phyloP scores from a whole-genome alignment of 2,329 filamentous ascomycete species.

The Colletotrichum theobromicola region DNA sequence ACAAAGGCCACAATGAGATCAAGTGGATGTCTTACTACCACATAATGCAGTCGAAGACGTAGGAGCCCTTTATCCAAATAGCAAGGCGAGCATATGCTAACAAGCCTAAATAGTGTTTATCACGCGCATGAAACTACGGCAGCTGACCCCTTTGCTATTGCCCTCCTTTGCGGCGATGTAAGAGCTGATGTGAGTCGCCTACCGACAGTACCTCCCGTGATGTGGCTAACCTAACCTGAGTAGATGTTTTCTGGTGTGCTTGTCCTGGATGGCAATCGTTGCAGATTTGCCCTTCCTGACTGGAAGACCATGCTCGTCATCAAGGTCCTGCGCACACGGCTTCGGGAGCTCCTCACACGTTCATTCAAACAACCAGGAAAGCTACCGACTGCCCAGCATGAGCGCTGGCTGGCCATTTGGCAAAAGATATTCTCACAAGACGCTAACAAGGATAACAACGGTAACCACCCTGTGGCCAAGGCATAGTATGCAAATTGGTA shows the following conservation, averaged over 20 bases:
- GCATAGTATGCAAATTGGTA: slow-evolving; percentile 20
- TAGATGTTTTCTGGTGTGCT: slow-evolving; percentile 88
- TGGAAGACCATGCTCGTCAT: slow-evolving; percentile 94
- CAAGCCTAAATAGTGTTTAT: slow-evolving; percentile 61
- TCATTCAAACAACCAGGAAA: slow-evolving; percentile 73
- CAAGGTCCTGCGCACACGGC: slow-evolving; percentile 75
- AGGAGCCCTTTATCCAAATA: slow-evolving; percentile 38
- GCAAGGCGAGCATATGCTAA: slow-evolving; percentile 25
- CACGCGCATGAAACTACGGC: slow-evolving; percentile 90
- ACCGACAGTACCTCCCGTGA: neutral
- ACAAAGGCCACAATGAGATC: slow-evolving; percentile 71
- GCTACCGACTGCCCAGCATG: slow-evolving; percentile 67
- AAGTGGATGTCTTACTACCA: slow-evolving; percentile 95
- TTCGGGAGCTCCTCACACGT: slow-evolving; percentile 77
- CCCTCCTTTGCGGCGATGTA: slow-evolving; percentile 85
- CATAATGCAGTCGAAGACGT: slow-evolving; percentile 91
- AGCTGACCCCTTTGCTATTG: slow-evolving; percentile 81
- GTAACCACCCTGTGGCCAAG: slow-evolving; percentile 30
- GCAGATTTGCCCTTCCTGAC: slow-evolving; percentile 81
- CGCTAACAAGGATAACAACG: slow-evolving; percentile 38
- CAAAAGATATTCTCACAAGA: slow-evolving; percentile 70
- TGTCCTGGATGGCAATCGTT: slow-evolving; percentile 84
- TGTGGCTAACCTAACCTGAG: slow-evolving; percentile 2
- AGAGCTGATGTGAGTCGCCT: slow-evolving; percentile 73
- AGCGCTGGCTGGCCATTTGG: slow-evolving; percentile 78